These are phyloP conservation scores for Leccinum variabile DNA, from an alignment of 1,284 basidiomycete species.

Conservation along the genomic window DNA sequence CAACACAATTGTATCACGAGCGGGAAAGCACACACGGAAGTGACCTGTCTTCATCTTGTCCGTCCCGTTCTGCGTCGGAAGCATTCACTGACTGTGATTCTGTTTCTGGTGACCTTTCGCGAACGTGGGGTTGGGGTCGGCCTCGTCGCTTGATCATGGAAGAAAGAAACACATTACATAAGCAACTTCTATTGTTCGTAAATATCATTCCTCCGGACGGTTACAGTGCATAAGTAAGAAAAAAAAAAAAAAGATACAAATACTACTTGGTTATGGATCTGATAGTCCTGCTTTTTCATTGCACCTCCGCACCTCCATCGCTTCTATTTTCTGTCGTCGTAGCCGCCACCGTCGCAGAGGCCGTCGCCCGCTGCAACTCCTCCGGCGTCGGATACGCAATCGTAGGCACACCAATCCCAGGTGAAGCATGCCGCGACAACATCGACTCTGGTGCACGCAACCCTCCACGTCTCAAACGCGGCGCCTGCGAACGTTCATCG, in stretches of 20 bases:
- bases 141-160: slow-evolving; percentile 52
- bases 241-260: slow-evolving; percentile 4
- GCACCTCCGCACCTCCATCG: slow-evolving; percentile 4
- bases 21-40: slow-evolving; percentile 21
- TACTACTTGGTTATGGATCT: slow-evolving; percentile 15
- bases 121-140: slow-evolving; percentile 41
- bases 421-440: slow-evolving; percentile 46
- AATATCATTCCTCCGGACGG: not conserved
- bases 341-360: slow-evolving; percentile 1
- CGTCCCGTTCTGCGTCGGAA: slow-evolving; percentile 13
- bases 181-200: not conserved
- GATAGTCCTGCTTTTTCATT: slow-evolving; percentile 3
- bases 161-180: slow-evolving; percentile 13
- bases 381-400: slow-evolving; percentile 26
- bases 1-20: not conserved
- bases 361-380: slow-evolving; percentile 23
- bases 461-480: slow-evolving; percentile 59
- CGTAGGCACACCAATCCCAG: slow-evolving; percentile 28
- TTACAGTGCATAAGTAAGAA: not conserved
- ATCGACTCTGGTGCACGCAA: slow-evolving; percentile 59
- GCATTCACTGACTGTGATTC: slow-evolving; percentile 19
- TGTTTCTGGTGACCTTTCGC: slow-evolving; percentile 38
- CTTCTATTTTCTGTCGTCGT: slow-evolving; percentile 6
- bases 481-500: slow-evolving; percentile 35
- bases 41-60: slow-evolving; percentile 26